These are phyloP conservation scores for Glycine tomentella DNA, from an alignment of 306 rosid genomes.

Conservation along the genomic window DNA sequence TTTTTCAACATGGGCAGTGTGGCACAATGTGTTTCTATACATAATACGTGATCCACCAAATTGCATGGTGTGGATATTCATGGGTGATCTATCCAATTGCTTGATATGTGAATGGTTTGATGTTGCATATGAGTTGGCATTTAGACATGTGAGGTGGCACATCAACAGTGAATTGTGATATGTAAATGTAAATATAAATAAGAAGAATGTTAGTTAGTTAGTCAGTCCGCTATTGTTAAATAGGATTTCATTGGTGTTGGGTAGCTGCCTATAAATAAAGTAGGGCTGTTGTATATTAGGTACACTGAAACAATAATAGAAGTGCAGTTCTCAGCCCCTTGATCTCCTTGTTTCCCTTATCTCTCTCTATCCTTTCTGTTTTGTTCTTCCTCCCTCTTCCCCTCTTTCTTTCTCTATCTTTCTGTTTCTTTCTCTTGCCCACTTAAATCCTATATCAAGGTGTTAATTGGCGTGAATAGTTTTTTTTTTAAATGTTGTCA, in stretches of 20 bases:
- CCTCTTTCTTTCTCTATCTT: no score
- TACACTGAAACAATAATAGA: neutral
- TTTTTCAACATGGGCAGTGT: neutral
- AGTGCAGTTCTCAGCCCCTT: neutral
- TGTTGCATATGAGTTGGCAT: conserved; percentile 21
- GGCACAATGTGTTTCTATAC: neutral
- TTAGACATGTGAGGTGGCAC: no score
- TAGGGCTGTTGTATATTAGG: neutral
- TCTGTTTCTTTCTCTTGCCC: no score
- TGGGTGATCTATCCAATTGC: conserved; percentile 14
- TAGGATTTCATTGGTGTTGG: neutral
- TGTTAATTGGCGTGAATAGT: conserved; percentile 2
- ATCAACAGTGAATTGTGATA: conserved; percentile 18
- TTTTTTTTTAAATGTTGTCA: neutral
- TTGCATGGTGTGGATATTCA: neutral
- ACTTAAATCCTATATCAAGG: neutral
- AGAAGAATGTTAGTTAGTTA: neutral
- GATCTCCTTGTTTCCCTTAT: neutral
- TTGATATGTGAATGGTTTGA: conserved; percentile 15
- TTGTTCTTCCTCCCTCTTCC: neutral
- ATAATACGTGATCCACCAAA: neutral
- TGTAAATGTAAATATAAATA: no score
- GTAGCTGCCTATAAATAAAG: no score
- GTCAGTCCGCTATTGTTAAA: neutral
- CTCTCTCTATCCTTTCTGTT: neutral